Evolutionary conservation across 2,329 filamentous ascomycete species (phyloP).

Genomic region (Fusarium torulosum): DNA sequence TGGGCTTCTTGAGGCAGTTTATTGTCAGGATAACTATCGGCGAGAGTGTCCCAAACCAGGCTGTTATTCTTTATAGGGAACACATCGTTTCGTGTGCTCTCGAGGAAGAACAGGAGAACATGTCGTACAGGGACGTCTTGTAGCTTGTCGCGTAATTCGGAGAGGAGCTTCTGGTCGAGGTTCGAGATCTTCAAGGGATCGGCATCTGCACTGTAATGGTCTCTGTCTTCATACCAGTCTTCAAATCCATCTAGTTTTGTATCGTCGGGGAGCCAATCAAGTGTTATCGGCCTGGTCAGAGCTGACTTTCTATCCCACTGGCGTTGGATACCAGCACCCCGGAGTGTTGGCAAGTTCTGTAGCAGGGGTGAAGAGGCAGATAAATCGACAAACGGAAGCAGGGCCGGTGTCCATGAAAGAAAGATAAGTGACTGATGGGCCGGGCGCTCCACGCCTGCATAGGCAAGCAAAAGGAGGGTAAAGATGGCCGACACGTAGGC

Average conservation of each 20-base stretch:
- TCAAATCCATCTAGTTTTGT: constrained; percentile 41
- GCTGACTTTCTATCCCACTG: constrained; percentile 51
- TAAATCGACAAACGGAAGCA: constrained; percentile 54
- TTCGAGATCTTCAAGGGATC: constrained; percentile 59
- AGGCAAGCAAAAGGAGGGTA: no score
- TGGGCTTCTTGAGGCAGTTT: constrained; percentile 51
- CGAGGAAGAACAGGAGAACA: constrained; percentile 59
- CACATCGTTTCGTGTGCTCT: constrained; percentile 60
- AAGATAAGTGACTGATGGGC: constrained; percentile 50
- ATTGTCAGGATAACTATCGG: constrained; percentile 34
- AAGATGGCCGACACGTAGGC: no score
- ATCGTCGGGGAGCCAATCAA: constrained; percentile 49
- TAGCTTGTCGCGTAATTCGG: constrained; percentile 45
- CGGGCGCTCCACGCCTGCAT: constrained; percentile 38
- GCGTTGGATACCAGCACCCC: constrained; percentile 38
- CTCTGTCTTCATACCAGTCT: constrained; percentile 48
- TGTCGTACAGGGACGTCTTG: constrained; percentile 56
- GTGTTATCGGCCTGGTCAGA: constrained; percentile 35
- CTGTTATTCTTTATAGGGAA: constrained; percentile 59
- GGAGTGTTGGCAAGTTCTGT: constrained; percentile 6
- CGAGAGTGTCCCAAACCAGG: constrained; percentile 53
- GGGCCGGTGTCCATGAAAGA: constrained; percentile 53
- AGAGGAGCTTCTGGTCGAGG: constrained; percentile 50
- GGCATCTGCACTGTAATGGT: constrained; percentile 53
- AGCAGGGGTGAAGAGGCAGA: constrained; percentile 29